These are phyloP conservation scores for Zelopaecilomyces penicillatus DNA, from an alignment of 2,329 filamentous ascomycete genomes.

Conservation along the genomic window DNA sequence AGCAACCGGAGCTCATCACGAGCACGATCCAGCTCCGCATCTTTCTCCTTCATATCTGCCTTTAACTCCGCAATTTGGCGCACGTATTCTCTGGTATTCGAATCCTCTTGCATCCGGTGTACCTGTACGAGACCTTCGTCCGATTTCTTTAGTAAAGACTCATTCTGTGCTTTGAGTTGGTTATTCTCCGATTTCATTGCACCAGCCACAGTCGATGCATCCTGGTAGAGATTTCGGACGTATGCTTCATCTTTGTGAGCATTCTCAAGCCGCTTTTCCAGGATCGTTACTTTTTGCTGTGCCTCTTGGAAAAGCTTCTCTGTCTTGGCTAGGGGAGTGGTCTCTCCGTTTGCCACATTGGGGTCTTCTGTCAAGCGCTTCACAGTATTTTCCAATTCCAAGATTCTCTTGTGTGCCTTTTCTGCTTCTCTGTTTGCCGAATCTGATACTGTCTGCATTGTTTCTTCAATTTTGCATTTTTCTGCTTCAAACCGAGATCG, in stretches of 20 bases:
- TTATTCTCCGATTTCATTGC: conserved; percentile 38
- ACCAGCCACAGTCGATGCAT: conserved; percentile 40
- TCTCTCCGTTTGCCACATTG: conserved; percentile 15
- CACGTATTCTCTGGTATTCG: conserved; percentile 25
- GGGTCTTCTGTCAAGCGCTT: conserved; percentile 19
- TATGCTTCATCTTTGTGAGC: conserved; percentile 47
- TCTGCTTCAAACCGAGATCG: conserved; percentile 40
- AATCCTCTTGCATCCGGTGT: conserved; percentile 36
- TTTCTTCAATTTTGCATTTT: conserved; percentile 29
- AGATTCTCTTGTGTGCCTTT: conserved; percentile 27
- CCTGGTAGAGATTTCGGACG: conserved; percentile 49
- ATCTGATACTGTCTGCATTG: conserved; percentile 20
- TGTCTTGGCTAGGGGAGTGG: conserved; percentile 18
- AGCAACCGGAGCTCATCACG: conserved; percentile 41
- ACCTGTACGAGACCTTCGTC: conserved; percentile 38
- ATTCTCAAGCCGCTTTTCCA: conserved; percentile 32
- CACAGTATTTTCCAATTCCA: conserved; percentile 27
- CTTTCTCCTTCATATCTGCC: conserved; percentile 38
- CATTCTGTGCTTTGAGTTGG: conserved; percentile 33
- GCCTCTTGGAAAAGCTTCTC: conserved; percentile 29
- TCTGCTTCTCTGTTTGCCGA: conserved; percentile 26
- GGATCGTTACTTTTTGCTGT: conserved; percentile 28
- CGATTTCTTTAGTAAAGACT: conserved; percentile 33
- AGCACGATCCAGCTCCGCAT: conserved; percentile 39
- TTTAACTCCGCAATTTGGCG: conserved; percentile 34